Percentiles rank a stretch among this genome's conserved stretches.
phyloP scores from a whole-genome alignment of 805 yeast genomes.

The Metschnikowia kofuensis region DNA sequence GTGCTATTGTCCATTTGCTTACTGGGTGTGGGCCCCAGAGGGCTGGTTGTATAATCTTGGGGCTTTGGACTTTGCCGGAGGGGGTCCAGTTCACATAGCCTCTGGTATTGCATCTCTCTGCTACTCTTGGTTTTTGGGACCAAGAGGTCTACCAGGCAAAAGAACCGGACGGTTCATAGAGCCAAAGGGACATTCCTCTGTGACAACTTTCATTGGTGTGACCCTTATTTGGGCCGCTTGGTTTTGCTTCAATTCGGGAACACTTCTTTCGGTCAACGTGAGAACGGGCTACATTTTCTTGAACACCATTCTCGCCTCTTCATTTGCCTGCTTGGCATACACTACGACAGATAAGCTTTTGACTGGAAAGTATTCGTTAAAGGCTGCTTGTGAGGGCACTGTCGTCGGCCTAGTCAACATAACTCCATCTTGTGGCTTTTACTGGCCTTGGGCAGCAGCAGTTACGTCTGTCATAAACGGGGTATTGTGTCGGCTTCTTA shows the following conservation, averaged over 20 bases:
- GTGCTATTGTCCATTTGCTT: conserved; percentile 46
- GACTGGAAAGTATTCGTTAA: conserved; percentile 40
- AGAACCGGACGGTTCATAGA: conserved; percentile 22
- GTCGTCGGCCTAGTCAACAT: conserved; percentile 46
- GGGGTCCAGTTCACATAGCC: conserved; percentile 49
- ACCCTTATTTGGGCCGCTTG: conserved; percentile 49
- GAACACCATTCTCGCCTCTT: conserved; percentile 51
- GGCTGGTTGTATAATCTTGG: conserved; percentile 46
- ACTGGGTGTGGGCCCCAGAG: conserved; percentile 45
- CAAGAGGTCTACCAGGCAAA: conserved; percentile 27
- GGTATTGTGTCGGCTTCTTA: conserved; percentile 32
- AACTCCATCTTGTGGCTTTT: conserved; percentile 47
- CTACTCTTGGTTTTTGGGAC: conserved; percentile 44
- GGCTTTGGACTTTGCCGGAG: conserved; percentile 48
- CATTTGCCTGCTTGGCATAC: conserved; percentile 46
- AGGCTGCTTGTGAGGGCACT: conserved; percentile 46
- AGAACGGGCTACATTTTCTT: conserved; percentile 47
- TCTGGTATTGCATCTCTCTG: conserved; percentile 42
- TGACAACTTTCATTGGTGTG: conserved; percentile 42
- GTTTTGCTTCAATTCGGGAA: conserved; percentile 49
- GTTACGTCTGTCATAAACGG: conserved; percentile 41
- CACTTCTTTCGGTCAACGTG: conserved; percentile 35
- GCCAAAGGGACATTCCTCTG: conserved; percentile 33
- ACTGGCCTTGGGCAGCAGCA: conserved; percentile 47
- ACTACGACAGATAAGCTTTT: conserved; percentile 39